These are phyloP conservation scores for Fusarium sp. DNA, from an alignment of 2,329 filamentous ascomycete genomes.

Conservation along the genomic window DNA sequence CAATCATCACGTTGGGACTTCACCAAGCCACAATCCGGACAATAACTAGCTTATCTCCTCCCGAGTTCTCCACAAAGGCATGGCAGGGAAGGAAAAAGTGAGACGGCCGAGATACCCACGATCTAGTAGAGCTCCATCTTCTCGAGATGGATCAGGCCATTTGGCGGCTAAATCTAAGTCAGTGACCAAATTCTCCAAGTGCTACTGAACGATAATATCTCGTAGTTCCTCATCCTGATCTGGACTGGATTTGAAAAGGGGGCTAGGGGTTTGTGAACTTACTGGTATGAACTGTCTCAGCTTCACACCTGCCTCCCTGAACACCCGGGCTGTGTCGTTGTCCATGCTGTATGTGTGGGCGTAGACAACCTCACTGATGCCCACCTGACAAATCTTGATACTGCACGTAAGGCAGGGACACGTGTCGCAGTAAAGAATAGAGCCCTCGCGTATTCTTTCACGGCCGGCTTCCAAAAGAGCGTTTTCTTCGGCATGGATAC, in stretches of 20 bases:
- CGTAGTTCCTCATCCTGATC: slow-evolving; percentile 7
- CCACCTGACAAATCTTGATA: slow-evolving; percentile 98
- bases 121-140: slow-evolving; percentile 57
- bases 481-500: slow-evolving; percentile 98
- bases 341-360: slow-evolving; percentile 97
- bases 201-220: slow-evolving; percentile 2
- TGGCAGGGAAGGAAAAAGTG: slow-evolving; percentile 10
- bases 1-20: slow-evolving; percentile 14
- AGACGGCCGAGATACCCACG: slow-evolving; percentile 15
- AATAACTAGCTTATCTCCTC: slow-evolving; percentile 10
- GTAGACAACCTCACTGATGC: slow-evolving; percentile 95
- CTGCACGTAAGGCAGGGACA: slow-evolving; percentile 98
- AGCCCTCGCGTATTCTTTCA: slow-evolving; percentile 84
- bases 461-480: slow-evolving; percentile 92
- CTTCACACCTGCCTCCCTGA: slow-evolving; percentile 83
- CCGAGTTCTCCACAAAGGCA: slow-evolving; percentile 29
- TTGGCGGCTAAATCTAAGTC: slow-evolving; percentile 63
- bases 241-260: slow-evolving; percentile 15
- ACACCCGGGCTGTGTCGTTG: slow-evolving; percentile 80
- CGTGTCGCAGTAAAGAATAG: slow-evolving; percentile 92
- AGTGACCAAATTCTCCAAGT: slow-evolving; percentile 28
- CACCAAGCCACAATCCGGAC: slow-evolving; percentile 33
- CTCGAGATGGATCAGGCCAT: slow-evolving; percentile 72
- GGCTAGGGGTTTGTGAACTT: slow-evolving; percentile 52
- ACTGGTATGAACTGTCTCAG: slow-evolving; percentile 90